These are phyloP conservation scores for Talaromyces adpressus DNA, from an alignment of 495 filamentous ascomycete species.

Conservation along the genomic window DNA sequence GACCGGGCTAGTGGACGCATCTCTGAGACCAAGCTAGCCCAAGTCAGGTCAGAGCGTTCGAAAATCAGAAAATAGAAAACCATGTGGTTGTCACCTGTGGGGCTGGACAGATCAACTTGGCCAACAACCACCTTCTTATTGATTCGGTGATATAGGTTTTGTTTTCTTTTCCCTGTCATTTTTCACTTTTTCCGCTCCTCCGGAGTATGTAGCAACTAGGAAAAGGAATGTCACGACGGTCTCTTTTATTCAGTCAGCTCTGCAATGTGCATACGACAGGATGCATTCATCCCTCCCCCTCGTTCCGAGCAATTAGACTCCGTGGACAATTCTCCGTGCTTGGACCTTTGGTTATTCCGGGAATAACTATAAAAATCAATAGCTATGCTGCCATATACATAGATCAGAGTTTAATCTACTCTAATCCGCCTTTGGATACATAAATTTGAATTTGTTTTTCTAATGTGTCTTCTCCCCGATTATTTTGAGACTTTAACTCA, in stretches of 20 bases:
- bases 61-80: conserved; percentile 4
- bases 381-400: neutral
- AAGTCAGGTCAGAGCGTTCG: neutral
- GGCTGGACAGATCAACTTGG: neutral
- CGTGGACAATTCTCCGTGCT: neutral
- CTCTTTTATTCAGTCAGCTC: neutral
- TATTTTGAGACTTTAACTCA: neutral
- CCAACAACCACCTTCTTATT: neutral
- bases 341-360: neutral
- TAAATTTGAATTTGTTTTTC: no score
- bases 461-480: no score
- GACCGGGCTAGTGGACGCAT: no score
- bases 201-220: neutral
- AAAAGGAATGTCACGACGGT: neutral
- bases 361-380: neutral
- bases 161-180: neutral
- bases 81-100: conserved; percentile 6
- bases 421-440: neutral
- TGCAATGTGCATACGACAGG: neutral
- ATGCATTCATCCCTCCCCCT: neutral
- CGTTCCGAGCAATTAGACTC: neutral
- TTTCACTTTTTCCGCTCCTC: neutral
- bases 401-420: neutral
- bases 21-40: neutral
- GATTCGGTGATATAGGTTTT: neutral